phyloP scores from a whole-genome alignment of 176 grass and related monocot genomes.

The Themeda triandra region DNA sequence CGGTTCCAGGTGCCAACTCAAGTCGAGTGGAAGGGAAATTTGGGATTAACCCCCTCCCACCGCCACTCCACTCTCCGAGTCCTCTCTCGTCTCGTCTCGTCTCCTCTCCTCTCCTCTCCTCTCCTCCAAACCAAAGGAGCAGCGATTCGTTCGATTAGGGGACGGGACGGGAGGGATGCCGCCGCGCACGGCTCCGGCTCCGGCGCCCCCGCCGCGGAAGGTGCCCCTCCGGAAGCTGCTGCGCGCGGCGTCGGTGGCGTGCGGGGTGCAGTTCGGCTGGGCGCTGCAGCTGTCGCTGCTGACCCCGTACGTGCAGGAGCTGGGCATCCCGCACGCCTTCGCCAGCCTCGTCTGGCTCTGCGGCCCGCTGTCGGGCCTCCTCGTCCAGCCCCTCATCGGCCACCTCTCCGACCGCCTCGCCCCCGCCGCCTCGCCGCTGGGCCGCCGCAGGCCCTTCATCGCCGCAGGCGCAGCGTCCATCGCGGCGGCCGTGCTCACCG shows the following conservation, averaged over 20 bases:
- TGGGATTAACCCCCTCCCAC: too few species aligned
- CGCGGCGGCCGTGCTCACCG: slow-evolving; percentile 36
- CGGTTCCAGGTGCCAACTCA: too few species aligned
- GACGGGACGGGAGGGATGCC: neutral
- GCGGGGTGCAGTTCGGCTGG: slow-evolving; percentile 81
- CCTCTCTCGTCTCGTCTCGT: too few species aligned
- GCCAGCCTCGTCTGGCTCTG: slow-evolving; percentile 89
- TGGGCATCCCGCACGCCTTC: slow-evolving; percentile 74
- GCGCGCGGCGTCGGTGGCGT: slow-evolving; percentile 61
- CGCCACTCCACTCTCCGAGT: too few species aligned
- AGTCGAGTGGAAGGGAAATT: too few species aligned
- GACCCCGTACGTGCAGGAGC: slow-evolving; percentile 75
- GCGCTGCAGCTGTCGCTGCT: slow-evolving; percentile 77
- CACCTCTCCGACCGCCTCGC: slow-evolving; percentile 63
- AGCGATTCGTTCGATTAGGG: too few species aligned
- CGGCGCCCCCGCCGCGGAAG: slow-evolving; percentile 23
- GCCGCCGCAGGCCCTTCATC: slow-evolving; percentile 69
- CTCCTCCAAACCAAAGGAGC: neutral
- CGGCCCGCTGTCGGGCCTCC: slow-evolving; percentile 70
- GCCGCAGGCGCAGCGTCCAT: slow-evolving; percentile 47
- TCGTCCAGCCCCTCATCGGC: slow-evolving; percentile 80
- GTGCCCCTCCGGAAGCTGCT: slow-evolving; percentile 49
- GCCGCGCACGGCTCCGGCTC: neutral
- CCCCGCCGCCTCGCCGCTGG: slow-evolving; percentile 37
- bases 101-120: too few species aligned